These are phyloP conservation scores for Leccinum imitatum DNA, from an alignment of 768 basidiomycete species.

Conservation along the genomic window DNA sequence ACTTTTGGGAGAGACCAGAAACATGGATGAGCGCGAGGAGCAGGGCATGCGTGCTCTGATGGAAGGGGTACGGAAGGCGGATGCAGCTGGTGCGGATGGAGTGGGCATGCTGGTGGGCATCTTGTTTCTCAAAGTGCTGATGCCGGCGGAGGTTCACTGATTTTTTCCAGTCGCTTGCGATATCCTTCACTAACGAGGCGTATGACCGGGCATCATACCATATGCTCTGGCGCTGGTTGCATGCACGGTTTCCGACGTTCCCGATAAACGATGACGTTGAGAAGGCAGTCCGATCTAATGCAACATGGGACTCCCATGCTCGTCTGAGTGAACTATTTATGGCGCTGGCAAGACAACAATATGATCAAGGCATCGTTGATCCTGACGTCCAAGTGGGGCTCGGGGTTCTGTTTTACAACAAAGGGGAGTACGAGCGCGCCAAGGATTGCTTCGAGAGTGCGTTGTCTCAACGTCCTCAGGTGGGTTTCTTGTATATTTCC, in stretches of 20 bases:
- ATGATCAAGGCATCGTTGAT: conserved; percentile 67
- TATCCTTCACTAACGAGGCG: conserved; percentile 94
- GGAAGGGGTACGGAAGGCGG: conserved; percentile 68
- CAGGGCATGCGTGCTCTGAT: conserved; percentile 76
- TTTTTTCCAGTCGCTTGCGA: conserved; percentile 75
- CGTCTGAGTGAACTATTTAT: conserved; percentile 84
- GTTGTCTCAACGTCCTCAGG: conserved; percentile 72
- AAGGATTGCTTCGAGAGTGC: conserved; percentile 95
- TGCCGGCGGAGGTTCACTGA: conserved; percentile 9
- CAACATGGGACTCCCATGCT: conserved; percentile 82
- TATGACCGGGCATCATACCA: conserved; percentile 84
- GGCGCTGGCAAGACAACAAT: conserved; percentile 78
- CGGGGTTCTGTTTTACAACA: conserved; percentile 90
- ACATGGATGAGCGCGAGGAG: conserved; percentile 88
- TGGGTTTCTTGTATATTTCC: conserved; percentile 27
- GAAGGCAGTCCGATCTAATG: conserved; percentile 50
- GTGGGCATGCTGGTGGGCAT: conserved; percentile 71
- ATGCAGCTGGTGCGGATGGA: conserved; percentile 60
- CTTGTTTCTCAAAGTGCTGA: neutral
- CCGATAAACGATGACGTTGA: conserved; percentile 55
- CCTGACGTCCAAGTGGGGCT: conserved; percentile 92
- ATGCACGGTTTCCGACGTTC: conserved; percentile 58
- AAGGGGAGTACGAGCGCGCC: conserved; percentile 80
- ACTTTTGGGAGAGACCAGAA: conserved; percentile 83
- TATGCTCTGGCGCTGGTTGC: conserved; percentile 84